These are phyloP conservation scores for Peniophora sp. DNA, from an alignment of 1,284 basidiomycete species.

Conservation along the genomic window DNA sequence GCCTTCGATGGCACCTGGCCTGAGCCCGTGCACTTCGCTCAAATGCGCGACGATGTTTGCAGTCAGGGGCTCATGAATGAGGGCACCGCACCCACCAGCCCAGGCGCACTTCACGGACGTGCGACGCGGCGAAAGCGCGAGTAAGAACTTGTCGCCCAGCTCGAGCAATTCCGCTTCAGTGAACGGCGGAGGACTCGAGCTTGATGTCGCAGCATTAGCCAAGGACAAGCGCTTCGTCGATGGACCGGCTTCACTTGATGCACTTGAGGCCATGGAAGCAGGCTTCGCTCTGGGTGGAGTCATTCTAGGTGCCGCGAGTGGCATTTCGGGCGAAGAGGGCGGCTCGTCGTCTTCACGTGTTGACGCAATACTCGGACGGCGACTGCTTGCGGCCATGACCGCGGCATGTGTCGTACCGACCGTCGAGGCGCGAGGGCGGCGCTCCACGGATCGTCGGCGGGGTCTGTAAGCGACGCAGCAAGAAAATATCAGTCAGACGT, in stretches of 20 bases:
- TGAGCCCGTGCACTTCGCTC: background rate
- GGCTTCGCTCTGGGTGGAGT: background rate
- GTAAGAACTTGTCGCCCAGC: background rate
- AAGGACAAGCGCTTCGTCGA: background rate
- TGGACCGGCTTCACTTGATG: background rate
- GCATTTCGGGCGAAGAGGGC: background rate
- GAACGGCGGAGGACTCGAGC: background rate
- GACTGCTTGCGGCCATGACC: background rate
- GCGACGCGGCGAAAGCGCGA: background rate
- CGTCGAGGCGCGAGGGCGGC: background rate
- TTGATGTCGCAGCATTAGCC: background rate
- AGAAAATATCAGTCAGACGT: background rate
- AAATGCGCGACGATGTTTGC: background rate
- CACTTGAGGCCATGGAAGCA: background rate
- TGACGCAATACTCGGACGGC: background rate
- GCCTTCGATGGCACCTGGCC: background rate
- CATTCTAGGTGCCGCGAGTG: background rate
- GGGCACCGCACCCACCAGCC: background rate
- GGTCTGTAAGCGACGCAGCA: background rate
- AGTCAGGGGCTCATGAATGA: background rate
- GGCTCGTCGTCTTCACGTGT: background rate
- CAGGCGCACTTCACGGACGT: background rate
- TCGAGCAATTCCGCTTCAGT: background rate
- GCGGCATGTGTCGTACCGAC: background rate
- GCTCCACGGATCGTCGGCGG: background rate